Evolutionary conservation across 208 protist species (phyloP), one percentile per base, ranked within the genome.

Genomic region (Angomonas deanei): DNA sequence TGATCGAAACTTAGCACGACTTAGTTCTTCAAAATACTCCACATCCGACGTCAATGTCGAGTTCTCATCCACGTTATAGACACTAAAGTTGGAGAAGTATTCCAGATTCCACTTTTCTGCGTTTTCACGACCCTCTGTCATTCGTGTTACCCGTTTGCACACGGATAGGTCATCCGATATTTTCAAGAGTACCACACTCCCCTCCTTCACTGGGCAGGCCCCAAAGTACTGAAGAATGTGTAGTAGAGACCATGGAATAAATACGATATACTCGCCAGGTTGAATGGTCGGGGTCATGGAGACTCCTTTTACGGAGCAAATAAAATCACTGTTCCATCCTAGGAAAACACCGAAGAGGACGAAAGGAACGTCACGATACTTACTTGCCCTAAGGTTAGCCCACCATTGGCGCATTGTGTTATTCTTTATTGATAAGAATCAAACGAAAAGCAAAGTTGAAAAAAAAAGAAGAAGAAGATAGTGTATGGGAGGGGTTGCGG

Each of bases 241-340:
- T 15, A 88, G 64, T 0, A 89, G 17, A 17, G 70, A 56, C 49
- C 85, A 89, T 11, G 87, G 87, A n/a, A 83, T 26, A 42, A 88
- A 90, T 0, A 84, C 48, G 10, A 94, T 55, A 56, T 84, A 86
- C 56, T 91, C 84, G 6, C 78, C 74, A 26, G 84, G 84, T 13
- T 62, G 24, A 27, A 94, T 64, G 2, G 88, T 91, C 6, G 88
- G 88, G 2, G 81, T 49, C 88, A 94, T 94, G 0, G 86, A 95
- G 13, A 70, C 61, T 0, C 85, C 85, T 48, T 87, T 85, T 1
- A 90, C 78, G 1, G 70, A 69, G 62, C 82, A 92, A 27, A 47
- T 66, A 17, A 94, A 57, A 48, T 91, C 82, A 48, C 48, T 76
- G 64, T 87, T 84, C 73, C 78, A 93, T 1, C 84, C 85, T 59